Conservation (phyloP, 371 early-diverging fungal genomes). For the Mucor saturninus region DNA sequence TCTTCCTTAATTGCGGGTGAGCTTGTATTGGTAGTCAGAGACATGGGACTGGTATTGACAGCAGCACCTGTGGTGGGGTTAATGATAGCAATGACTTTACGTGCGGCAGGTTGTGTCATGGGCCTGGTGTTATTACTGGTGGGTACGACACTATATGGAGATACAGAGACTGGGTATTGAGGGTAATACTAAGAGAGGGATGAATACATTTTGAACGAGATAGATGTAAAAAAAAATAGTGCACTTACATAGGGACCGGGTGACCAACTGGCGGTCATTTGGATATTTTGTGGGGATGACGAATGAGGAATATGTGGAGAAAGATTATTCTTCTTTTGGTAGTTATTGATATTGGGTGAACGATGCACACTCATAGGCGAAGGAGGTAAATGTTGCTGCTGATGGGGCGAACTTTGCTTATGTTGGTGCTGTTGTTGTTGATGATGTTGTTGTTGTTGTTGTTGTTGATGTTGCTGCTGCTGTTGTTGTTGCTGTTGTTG, state of each 20-base stretch:
- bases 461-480: background rate
- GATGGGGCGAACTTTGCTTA: slow-evolving; percentile 24
- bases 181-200: slow-evolving; percentile 19
- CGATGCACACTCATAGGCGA: slow-evolving; percentile 38
- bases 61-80: slow-evolving; percentile 74
- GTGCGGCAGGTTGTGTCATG: slow-evolving; percentile 46
- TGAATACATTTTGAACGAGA: background rate
- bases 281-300: slow-evolving; percentile 35
- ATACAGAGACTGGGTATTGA: slow-evolving; percentile 23
- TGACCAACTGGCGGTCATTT: slow-evolving; percentile 15
- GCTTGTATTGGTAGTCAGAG: slow-evolving; percentile 28
- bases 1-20: slow-evolving; percentile 15
- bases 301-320: slow-evolving; percentile 31
- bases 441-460: slow-evolving; percentile 19
- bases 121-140: slow-evolving; percentile 5
- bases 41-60: slow-evolving; percentile 34
- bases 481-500: slow-evolving; percentile 1
- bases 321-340: slow-evolving; percentile 16
- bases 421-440: slow-evolving; percentile 25
- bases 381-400: slow-evolving; percentile 21
- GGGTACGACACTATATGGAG: slow-evolving; percentile 9
- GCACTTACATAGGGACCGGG: slow-evolving; percentile 38
- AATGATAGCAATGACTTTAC: slow-evolving; percentile 69
- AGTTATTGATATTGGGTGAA: slow-evolving; percentile 28
- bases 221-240: too few species aligned